Evolutionary conservation across 2,329 filamentous ascomycete genomes (phyloP), one percentile per base, ranked within the genome.

Genomic region (Fusarium agapanthi): DNA sequence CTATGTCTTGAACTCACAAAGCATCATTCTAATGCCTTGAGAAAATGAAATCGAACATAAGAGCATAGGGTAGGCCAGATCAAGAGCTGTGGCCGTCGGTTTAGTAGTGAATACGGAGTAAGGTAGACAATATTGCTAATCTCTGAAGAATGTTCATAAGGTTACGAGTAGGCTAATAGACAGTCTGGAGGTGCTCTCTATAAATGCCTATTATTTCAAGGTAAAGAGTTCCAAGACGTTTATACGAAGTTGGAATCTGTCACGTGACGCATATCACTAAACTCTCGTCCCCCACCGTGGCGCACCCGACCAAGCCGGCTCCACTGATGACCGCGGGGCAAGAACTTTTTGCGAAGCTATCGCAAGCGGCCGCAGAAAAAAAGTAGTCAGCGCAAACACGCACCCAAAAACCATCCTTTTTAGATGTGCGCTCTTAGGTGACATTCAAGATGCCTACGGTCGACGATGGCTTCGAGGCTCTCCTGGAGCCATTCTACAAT

Each of bases 401-500:
- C 47, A 59, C 51, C 54, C 54, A 59, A 44, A 69, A 73, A 54
- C 57, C 41, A 61, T 63, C 60, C 43, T 65, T 64, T 61, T 62
- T 77, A 76, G 72, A 83, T 83, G 81, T 71, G 66, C 77, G 54
- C 51, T 59, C 45, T 35, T 65, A 75, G 80, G 80, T 82, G 77
- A 82, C 78, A 40, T 65, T 69, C 67, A 82, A 77, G 50, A 90
- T 90, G 88, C 83, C 85, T 77, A 80, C 83, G 73, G 83, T 88
- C 72, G 88, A 90, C 80, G 88, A 90, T 81, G 88, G 88, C 76
- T 91, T 91, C 78, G 89, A 91, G 83, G 89, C 89, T 79, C 87
- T 91, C 51, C 80, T 91, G 67, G 88, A 91, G 85, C 89, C 89
- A 35, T 90, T 91, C 77, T 91, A 91, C 81, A 90, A 91, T 76